These are phyloP conservation scores for Pyricularia pennisetigena DNA, from an alignment of 2,329 filamentous ascomycete genomes.

Conservation along the genomic window DNA sequence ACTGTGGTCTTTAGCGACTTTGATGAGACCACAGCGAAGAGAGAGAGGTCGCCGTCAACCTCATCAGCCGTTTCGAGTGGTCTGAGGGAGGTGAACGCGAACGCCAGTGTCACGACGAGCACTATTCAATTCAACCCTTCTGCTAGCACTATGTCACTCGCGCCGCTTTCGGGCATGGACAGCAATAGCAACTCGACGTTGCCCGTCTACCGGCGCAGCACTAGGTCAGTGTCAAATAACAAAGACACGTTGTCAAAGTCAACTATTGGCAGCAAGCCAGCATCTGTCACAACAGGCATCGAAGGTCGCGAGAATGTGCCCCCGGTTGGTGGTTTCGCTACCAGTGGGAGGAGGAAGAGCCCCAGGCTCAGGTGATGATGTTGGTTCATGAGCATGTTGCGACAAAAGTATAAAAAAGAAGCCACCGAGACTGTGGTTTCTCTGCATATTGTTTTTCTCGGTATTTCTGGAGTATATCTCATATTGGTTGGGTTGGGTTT, in stretches of 20 bases:
- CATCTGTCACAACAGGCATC: conserved; percentile 12
- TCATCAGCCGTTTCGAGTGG: conserved; percentile 21
- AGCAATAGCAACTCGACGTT: conserved; percentile 27
- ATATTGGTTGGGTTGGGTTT: not conserved
- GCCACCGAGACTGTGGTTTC: not conserved
- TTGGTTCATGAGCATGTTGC: not conserved
- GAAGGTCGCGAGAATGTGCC: conserved; percentile 45
- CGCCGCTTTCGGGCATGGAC: conserved; percentile 10
- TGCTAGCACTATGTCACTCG: conserved; percentile 29
- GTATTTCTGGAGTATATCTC: not conserved
- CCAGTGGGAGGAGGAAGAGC: conserved; percentile 44
- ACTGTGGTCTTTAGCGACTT: conserved; percentile 15
- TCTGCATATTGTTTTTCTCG: not conserved
- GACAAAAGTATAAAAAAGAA: not conserved
- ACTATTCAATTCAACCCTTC: conserved; percentile 30
- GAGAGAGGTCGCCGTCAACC: conserved; percentile 12
- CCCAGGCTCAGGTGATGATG: conserved; percentile 19
- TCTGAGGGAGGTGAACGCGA: conserved; percentile 46
- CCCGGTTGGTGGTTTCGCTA: conserved; percentile 27
- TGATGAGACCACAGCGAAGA: conserved; percentile 5
- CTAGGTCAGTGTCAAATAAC: conserved; percentile 17
- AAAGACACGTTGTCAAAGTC: conserved; percentile 14
- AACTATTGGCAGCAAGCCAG: not conserved
- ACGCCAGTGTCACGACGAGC: conserved; percentile 21
- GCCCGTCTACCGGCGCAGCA: conserved; percentile 37